Evolutionary conservation across 805 yeast genomes (phyloP).

Genomic region (Isabelozyma rhagii): DNA sequence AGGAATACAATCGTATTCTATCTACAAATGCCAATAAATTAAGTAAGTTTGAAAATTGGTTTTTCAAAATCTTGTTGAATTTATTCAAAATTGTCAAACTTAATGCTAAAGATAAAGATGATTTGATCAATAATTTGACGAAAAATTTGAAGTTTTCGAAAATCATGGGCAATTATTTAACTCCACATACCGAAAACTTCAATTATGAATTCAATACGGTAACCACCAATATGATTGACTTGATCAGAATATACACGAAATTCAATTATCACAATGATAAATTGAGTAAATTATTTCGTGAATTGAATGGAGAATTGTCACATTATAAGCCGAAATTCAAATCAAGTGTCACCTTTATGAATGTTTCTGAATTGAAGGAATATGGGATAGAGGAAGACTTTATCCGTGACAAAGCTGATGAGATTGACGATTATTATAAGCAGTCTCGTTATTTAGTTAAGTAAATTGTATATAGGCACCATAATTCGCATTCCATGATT

Average conservation of each 20-base stretch:
- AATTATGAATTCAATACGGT: slow-evolving; percentile 16
- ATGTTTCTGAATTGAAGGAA: not conserved
- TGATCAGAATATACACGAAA: slow-evolving; percentile 8
- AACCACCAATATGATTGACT: slow-evolving; percentile 11
- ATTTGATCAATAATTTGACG: slow-evolving; percentile 22
- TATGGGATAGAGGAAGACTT: not conserved
- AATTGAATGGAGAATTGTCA: not conserved
- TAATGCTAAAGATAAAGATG: slow-evolving; percentile 17
- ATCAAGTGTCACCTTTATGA: not conserved
- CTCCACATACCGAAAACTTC: slow-evolving; percentile 2
- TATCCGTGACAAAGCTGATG: not conserved
- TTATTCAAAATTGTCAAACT: slow-evolving; percentile 23
- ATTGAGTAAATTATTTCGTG: not conserved
- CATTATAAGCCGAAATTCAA: not conserved
- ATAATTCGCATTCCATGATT: not conserved
- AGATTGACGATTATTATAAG: not conserved
- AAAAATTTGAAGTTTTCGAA: slow-evolving; percentile 31
- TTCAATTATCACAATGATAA: not conserved
- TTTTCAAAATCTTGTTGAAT: slow-evolving; percentile 23
- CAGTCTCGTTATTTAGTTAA: not conserved
- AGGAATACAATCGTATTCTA: slow-evolving; percentile 22
- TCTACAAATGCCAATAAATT: slow-evolving; percentile 6
- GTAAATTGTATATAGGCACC: not conserved
- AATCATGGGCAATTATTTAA: slow-evolving; percentile 12
- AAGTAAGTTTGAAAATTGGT: slow-evolving; percentile 21